Conservation (phyloP, 129 eudicot genomes). For the Silybum marianum region DNA sequence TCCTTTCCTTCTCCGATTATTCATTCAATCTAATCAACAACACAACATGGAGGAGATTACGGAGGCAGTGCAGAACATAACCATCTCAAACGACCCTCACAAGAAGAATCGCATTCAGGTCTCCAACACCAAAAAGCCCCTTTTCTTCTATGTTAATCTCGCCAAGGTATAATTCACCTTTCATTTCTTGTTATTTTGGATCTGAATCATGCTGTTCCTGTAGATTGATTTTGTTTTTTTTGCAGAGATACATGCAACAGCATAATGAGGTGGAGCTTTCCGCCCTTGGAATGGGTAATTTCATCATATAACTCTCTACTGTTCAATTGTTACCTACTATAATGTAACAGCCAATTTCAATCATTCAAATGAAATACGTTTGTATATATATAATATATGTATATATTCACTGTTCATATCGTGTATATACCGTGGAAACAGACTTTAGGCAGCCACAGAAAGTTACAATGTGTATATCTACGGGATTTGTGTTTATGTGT, state of each 20-base stretch:
- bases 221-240: conserved; percentile 2
- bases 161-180: conserved; percentile 49
- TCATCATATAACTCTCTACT: not conserved
- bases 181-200: not conserved
- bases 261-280: not conserved
- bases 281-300: conserved; percentile 2
- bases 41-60: conserved; percentile 54
- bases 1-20: conserved; percentile 2
- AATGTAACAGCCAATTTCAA: not conserved
- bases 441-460: not conserved
- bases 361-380: not conserved
- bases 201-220: not conserved
- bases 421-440: too few species aligned
- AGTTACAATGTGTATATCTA: not conserved
- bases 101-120: conserved; percentile 74
- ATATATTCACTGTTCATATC: not conserved
- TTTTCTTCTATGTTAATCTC: conserved; percentile 73
- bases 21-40: not conserved
- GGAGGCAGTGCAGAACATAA: conserved; percentile 41
- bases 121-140: conserved; percentile 82
- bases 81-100: conserved; percentile 28
- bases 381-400: not conserved
- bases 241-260: not conserved
- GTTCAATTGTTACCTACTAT: not conserved
- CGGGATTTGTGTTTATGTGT: not conserved